phyloP scores from a whole-genome alignment of 495 filamentous ascomycete genomes.

The Sporormia fimetaria region DNA sequence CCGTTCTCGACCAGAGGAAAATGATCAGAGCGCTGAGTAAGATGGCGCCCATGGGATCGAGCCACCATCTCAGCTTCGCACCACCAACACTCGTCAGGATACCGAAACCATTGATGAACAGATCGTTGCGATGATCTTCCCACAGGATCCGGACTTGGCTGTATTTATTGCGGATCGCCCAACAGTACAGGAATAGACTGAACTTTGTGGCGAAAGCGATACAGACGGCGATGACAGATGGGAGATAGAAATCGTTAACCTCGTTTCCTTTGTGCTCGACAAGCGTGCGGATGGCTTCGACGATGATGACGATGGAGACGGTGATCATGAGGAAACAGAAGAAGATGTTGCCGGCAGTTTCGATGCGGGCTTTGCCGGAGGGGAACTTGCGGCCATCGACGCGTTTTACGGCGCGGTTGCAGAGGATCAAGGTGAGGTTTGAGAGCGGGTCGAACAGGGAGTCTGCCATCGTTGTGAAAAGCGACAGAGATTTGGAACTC shows the following conservation, averaged over 20 bases:
- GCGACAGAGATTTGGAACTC: conserved; percentile 74
- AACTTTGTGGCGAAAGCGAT: conserved; percentile 80
- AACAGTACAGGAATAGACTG: conserved; percentile 80
- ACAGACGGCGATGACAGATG: conserved; percentile 78
- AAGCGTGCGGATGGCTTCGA: conserved; percentile 67
- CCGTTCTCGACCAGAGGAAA: conserved; percentile 68
- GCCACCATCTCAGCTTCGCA: conserved; percentile 81
- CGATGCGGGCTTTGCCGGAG: conserved; percentile 85
- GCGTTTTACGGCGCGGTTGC: conserved; percentile 73
- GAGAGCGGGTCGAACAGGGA: conserved; percentile 89
- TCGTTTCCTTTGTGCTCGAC: conserved; percentile 30
- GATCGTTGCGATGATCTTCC: conserved; percentile 40
- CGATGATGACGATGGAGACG: conserved; percentile 83
- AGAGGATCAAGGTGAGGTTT: conserved; percentile 79
- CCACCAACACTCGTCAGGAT: conserved; percentile 80
- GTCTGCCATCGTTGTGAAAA: conserved; percentile 98
- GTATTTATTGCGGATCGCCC: conserved; percentile 76
- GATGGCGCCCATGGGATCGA: conserved; percentile 88
- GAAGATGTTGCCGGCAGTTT: conserved; percentile 91
- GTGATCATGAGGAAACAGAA: conserved; percentile 96
- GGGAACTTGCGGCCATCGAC: conserved; percentile 89
- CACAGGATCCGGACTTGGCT: conserved; percentile 86
- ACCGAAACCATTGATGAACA: conserved; percentile 59
- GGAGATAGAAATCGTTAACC: conserved; percentile 54
- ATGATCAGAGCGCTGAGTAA: conserved; percentile 67